These are phyloP conservation scores for Kwoniella europaea DNA, from an alignment of 768 basidiomycete genomes.

Conservation along the genomic window DNA sequence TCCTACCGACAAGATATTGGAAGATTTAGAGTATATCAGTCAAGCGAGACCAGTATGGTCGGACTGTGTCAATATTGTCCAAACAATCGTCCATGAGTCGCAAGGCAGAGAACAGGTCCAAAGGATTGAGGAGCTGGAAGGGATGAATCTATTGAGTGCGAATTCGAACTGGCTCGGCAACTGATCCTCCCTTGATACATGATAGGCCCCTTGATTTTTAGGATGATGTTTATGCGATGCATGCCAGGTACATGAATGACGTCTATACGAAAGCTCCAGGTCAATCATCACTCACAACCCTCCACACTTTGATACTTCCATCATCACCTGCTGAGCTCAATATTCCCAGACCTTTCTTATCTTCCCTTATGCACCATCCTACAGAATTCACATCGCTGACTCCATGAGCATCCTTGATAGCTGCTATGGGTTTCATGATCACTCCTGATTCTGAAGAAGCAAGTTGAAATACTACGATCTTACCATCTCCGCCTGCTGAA, in stretches of 20 bases:
- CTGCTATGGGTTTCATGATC: constrained; percentile 63
- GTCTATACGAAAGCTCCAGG: not conserved
- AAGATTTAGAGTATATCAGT: too few species aligned
- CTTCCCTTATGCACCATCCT: constrained; percentile 74
- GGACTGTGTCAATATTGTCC: too few species aligned
- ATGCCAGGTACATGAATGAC: not conserved
- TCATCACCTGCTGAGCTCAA: constrained; percentile 88
- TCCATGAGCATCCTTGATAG: constrained; percentile 71
- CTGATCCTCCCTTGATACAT: too few species aligned
- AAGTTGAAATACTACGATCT: constrained; percentile 79
- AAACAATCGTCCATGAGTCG: too few species aligned
- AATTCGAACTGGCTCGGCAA: too few species aligned
- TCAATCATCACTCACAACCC: constrained; percentile 34
- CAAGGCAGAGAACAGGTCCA: too few species aligned
- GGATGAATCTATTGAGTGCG: too few species aligned
- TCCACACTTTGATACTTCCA: constrained; percentile 81
- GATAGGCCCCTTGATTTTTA: too few species aligned
- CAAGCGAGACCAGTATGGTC: too few species aligned
- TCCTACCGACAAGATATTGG: too few species aligned
- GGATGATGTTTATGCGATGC: too few species aligned
- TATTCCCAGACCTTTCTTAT: constrained; percentile 66
- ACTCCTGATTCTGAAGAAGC: constrained; percentile 10
- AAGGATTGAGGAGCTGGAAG: too few species aligned
- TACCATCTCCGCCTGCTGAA: constrained; percentile 83
- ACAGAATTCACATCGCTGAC: constrained; percentile 84